Conservation (phyloP, 75 land plant species). For the Azolla pinnata region DNA sequence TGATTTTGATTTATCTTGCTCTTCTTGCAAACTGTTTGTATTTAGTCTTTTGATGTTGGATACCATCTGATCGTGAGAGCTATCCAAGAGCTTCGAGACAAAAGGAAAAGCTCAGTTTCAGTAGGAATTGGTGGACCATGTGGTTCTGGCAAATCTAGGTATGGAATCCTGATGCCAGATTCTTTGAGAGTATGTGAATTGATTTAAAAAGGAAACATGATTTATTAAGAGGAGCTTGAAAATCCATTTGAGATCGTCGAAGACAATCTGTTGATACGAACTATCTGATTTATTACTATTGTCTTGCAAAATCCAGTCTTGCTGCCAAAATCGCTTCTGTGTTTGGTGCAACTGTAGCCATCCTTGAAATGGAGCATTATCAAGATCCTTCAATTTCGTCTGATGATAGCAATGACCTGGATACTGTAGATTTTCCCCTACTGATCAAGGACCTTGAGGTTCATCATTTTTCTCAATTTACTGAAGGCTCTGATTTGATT, state of each 20-base stretch:
- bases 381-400: conserved; percentile 41
- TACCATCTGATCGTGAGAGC: conserved; percentile 86
- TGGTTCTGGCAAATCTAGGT: conserved; percentile 98
- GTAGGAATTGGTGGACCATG: conserved; percentile 98
- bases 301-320: conserved; percentile 43
- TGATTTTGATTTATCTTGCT: too few species aligned
- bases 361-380: conserved; percentile 93
- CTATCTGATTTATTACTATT: too few species aligned
- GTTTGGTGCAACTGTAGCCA: conserved; percentile 68
- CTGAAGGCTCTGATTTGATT: too few species aligned
- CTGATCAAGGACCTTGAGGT: conserved; percentile 79
- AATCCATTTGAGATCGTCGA: too few species aligned
- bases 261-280: too few species aligned
- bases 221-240: too few species aligned
- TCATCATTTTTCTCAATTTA: too few species aligned
- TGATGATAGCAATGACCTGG: conserved; percentile 82
- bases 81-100: conserved; percentile 91
- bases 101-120: conserved; percentile 61
- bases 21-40: neutral
- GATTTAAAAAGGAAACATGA: too few species aligned
- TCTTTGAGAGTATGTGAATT: too few species aligned
- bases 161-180: conserved; percentile 2
- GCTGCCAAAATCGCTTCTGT: conserved; percentile 92
- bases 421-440: conserved; percentile 68
- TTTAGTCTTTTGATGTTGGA: conserved; percentile 89